phyloP scores from a whole-genome alignment of 257 asterid species.

The Jaltomata sinuosa region DNA sequence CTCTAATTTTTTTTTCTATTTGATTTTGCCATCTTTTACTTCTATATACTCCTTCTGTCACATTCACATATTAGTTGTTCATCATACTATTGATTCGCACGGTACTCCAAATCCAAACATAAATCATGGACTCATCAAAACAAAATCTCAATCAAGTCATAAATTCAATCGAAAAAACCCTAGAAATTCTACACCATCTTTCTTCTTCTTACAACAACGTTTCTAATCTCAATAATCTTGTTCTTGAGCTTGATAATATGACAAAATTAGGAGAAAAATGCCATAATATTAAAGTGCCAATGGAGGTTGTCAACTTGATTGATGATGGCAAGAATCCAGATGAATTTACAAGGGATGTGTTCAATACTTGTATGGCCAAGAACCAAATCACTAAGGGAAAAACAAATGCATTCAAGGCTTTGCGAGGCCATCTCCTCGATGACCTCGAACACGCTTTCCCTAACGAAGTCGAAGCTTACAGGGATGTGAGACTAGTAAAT shows the following conservation, averaged over 20 bases:
- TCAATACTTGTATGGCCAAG: conserved; percentile 67
- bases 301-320: conserved; percentile 71
- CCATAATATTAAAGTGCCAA: conserved; percentile 62
- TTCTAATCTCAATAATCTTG: conserved; percentile 55
- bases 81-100: too few species aligned
- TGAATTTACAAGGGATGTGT: conserved; percentile 66
- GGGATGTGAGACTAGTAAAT: too few species aligned
- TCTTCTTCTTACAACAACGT: conserved; percentile 45
- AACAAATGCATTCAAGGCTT: conserved; percentile 71
- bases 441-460: too few species aligned
- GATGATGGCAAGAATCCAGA: conserved; percentile 98
- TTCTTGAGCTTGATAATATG: conserved; percentile 79
- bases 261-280: conserved; percentile 65
- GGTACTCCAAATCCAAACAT: not conserved
- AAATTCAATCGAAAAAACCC: conserved; percentile 64
- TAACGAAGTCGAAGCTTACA: too few species aligned
- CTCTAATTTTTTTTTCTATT: too few species aligned
- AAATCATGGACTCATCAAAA: conserved; percentile 19
- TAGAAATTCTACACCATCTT: conserved; percentile 64
- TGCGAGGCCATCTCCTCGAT: too few species aligned
- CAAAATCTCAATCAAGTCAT: conserved; percentile 52
- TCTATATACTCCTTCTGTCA: too few species aligned
- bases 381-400: conserved; percentile 87
- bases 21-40: too few species aligned
- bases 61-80: too few species aligned